A percentile compares a stretch with the other conserved stretches of the same genome.
Evolutionary conservation across 306 rosid genomes (phyloP).

Genomic region (Herpetospermum pedunculosum): DNA sequence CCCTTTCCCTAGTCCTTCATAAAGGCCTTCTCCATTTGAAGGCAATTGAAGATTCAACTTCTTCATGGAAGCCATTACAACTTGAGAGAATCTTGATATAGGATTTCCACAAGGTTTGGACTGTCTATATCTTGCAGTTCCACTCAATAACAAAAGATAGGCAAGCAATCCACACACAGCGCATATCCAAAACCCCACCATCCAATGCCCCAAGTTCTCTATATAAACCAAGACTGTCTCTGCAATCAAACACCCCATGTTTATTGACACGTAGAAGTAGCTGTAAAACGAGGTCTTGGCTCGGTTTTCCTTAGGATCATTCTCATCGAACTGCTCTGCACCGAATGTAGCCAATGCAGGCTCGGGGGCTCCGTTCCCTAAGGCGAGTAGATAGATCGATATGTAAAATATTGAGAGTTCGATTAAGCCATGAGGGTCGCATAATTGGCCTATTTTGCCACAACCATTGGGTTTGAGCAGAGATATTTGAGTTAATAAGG

Average conservation of each 20-base stretch:
- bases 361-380: constrained; percentile 52
- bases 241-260: constrained; percentile 41
- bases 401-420: constrained; percentile 32
- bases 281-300: constrained; percentile 38
- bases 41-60: constrained; percentile 28
- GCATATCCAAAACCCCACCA: constrained; percentile 39
- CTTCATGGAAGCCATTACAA: constrained; percentile 35
- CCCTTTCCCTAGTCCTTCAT: constrained; percentile 22
- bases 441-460: constrained; percentile 33
- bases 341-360: constrained; percentile 52
- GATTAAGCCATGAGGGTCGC: constrained; percentile 32
- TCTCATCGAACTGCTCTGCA: constrained; percentile 46
- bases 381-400: constrained; percentile 42
- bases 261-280: constrained; percentile 50
- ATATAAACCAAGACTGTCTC: constrained; percentile 42
- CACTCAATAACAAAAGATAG: constrained; percentile 27
- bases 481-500: constrained; percentile 33
- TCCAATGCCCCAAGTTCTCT: constrained; percentile 47
- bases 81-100: constrained; percentile 36
- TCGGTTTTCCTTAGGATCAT: constrained; percentile 29
- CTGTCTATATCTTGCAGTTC: constrained; percentile 30
- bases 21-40: constrained; percentile 29
- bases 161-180: constrained; percentile 20
- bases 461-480: constrained; percentile 41
- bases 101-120: constrained; percentile 50